phyloP scores from a whole-genome alignment of 2,329 filamentous ascomycete genomes.

The Clonostachys rhizophaga region DNA sequence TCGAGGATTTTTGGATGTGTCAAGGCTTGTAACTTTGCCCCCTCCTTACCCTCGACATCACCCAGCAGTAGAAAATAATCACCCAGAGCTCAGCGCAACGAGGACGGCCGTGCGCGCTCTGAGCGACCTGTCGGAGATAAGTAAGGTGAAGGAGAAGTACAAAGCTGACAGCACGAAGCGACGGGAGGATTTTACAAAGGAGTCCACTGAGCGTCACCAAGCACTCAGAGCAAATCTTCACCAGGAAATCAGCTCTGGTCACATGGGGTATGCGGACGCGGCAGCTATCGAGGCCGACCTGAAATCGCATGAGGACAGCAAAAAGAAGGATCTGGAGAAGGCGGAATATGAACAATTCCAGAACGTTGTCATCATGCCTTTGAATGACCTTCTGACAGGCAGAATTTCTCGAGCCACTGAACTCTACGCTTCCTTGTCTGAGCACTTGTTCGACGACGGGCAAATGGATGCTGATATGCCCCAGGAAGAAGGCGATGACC shows the following conservation, averaged over 20 bases:
- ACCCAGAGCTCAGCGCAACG: constrained; percentile 80
- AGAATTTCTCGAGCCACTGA: constrained; percentile 70
- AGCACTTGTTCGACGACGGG: constrained; percentile 64
- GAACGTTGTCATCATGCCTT: constrained; percentile 72
- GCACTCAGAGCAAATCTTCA: constrained; percentile 73
- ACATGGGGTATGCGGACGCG: constrained; percentile 78
- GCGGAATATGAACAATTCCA: constrained; percentile 83
- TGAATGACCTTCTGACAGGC: constrained; percentile 74
- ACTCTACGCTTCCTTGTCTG: constrained; percentile 72
- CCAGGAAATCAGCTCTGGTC: constrained; percentile 70
- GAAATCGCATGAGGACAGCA: constrained; percentile 62
- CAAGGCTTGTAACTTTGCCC: constrained; percentile 84
- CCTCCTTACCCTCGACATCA: constrained; percentile 93
- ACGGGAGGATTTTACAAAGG: constrained; percentile 47
- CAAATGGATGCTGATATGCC: constrained; percentile 70
- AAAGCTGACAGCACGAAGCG: constrained; percentile 50
- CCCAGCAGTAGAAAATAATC: constrained; percentile 92
- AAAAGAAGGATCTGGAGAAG: constrained; percentile 70
- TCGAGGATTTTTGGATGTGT: constrained; percentile 71
- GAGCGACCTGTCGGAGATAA: constrained; percentile 69
- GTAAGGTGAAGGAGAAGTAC: constrained; percentile 62
- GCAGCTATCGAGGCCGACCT: constrained; percentile 76
- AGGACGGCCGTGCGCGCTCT: constrained; percentile 70
- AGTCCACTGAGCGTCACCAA: constrained; percentile 48
- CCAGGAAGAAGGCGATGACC: constrained; percentile 92